A percentile compares a stretch with the other conserved stretches of the same genome.
Conservation (phyloP, 2,329 filamentous ascomycete species). For the Colletotrichum eremochloae region DNA sequence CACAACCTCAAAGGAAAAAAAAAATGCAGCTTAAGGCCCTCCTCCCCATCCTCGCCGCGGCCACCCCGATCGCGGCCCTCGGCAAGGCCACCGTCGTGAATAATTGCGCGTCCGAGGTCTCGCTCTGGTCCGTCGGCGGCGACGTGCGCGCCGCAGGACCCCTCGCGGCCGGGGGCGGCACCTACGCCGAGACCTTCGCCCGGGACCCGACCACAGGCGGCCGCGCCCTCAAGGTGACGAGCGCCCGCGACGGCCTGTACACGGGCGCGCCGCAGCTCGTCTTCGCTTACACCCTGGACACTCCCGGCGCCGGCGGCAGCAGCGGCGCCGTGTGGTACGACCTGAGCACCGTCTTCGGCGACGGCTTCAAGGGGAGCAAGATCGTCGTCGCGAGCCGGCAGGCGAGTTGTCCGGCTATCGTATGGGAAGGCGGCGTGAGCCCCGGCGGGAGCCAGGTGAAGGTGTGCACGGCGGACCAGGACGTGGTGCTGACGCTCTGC, state of each 20-base stretch:
- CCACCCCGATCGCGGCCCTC: conserved; percentile 46
- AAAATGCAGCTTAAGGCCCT: conserved; percentile 32
- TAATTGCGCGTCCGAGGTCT: conserved; percentile 52
- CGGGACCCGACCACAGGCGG: conserved; percentile 55
- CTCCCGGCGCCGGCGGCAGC: conserved; percentile 48
- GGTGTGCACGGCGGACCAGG: conserved; percentile 49
- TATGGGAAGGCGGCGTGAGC: conserved; percentile 52
- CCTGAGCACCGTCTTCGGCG: conserved; percentile 56
- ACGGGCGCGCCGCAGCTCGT: conserved; percentile 56
- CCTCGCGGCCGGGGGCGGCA: conserved; percentile 46
- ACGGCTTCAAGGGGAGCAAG: conserved; percentile 52
- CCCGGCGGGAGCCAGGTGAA: conserved; percentile 56
- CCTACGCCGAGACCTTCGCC: conserved; percentile 51
- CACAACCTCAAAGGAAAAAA: not conserved
- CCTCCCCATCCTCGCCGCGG: conserved; percentile 44
- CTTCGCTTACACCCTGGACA: conserved; percentile 57
- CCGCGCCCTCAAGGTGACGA: conserved; percentile 55
- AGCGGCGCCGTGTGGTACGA: conserved; percentile 55
- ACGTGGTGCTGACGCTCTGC: conserved; percentile 55
- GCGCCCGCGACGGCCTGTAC: conserved; percentile 52
- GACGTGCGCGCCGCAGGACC: conserved; percentile 46
- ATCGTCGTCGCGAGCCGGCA: conserved; percentile 49
- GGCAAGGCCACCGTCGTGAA: conserved; percentile 55
- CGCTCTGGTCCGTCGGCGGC: conserved; percentile 56
- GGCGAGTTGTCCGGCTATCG: conserved; percentile 51